Conservation (phyloP, 2,329 filamentous ascomycete genomes). For the Trichoderma simmonsii region DNA sequence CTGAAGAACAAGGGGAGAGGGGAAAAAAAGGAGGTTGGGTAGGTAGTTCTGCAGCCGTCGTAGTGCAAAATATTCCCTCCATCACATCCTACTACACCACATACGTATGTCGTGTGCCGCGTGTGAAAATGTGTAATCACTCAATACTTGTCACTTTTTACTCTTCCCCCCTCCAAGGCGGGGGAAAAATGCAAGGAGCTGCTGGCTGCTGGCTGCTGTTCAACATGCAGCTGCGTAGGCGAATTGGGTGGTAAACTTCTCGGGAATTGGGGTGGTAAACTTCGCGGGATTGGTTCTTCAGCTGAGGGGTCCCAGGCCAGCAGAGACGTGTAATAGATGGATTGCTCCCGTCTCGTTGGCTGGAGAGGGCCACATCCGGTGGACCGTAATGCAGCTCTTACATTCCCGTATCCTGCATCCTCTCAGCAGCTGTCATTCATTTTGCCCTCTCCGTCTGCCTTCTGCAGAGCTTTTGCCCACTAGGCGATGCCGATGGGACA, state of each 20-base stretch:
- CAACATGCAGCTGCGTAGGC: not conserved
- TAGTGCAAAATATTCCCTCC: not conserved
- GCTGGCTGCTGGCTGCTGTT: not conserved
- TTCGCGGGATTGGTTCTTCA: not conserved
- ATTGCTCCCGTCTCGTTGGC: not conserved
- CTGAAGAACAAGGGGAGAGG: not conserved
- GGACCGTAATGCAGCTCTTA: not conserved
- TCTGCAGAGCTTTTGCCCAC: not conserved
- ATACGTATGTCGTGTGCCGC: not conserved
- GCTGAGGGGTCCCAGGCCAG: not conserved
- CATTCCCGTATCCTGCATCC: conserved; percentile 6
- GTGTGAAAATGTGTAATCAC: not conserved
- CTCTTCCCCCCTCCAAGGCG: not conserved
- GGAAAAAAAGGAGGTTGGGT: not conserved
- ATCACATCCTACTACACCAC: not conserved
- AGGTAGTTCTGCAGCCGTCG: not conserved
- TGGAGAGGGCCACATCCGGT: not conserved
- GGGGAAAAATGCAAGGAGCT: not conserved
- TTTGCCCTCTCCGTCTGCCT: not conserved
- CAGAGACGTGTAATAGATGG: not conserved
- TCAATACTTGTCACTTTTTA: not conserved
- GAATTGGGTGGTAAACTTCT: not conserved
- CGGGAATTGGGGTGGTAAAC: not conserved
- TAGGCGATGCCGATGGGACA: not conserved
- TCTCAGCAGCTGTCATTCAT: conserved; percentile 5